Conservation (phyloP, 2,329 filamentous ascomycete species). For the Niveomyces coronatus region DNA sequence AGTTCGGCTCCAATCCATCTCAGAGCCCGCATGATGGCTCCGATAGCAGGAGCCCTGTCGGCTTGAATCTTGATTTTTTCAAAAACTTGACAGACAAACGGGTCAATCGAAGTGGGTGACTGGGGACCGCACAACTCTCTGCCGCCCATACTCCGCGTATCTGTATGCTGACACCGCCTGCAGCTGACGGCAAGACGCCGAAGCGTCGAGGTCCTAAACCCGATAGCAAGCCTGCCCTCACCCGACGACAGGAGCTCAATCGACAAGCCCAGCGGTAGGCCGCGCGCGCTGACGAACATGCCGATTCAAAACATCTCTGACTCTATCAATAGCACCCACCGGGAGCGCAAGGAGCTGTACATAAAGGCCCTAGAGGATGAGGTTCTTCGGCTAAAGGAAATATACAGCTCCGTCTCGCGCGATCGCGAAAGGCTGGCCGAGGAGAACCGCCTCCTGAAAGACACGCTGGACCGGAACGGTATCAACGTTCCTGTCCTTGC, state of each 20-base stretch:
- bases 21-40: constrained; percentile 17
- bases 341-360: constrained; percentile 92
- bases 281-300: background rate
- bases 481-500: constrained; percentile 23
- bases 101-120: constrained; percentile 54
- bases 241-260: constrained; percentile 85
- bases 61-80: constrained; percentile 50
- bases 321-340: constrained; percentile 61
- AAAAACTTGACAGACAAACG: constrained; percentile 64
- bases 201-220: constrained; percentile 93
- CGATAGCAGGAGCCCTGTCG: constrained; percentile 26
- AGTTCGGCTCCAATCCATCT: constrained; percentile 19
- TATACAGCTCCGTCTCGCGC: constrained; percentile 61
- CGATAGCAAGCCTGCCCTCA: constrained; percentile 89
- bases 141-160: too few relatives aligned
- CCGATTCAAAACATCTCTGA: background rate
- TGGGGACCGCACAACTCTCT: background rate
- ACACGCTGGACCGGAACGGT: constrained; percentile 43
- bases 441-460: constrained; percentile 68
- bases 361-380: constrained; percentile 91
- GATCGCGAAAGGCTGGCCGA: constrained; percentile 67
- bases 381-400: constrained; percentile 77
- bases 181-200: constrained; percentile 68
- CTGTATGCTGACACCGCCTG: too few relatives aligned
- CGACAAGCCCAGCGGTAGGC: constrained; percentile 85